Percentiles rank a stretch among this genome's conserved stretches.
Conservation (phyloP, 352 stramenopile genomes). For the Halophytophthora polymorphica region DNA sequence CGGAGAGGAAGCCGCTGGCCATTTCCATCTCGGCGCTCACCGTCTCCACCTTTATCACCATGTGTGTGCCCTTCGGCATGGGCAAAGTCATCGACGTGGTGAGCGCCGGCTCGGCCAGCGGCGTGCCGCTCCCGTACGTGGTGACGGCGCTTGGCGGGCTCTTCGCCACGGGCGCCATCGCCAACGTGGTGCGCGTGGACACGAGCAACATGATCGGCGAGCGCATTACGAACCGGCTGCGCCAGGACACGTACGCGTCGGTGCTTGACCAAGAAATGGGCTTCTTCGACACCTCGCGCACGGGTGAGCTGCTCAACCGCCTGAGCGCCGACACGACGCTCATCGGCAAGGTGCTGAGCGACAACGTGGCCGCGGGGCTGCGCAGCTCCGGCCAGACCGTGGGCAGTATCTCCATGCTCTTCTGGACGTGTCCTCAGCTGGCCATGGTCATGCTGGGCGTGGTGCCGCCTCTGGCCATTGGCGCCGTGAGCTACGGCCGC, state of each 20-base stretch:
- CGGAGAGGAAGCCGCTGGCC: constrained; percentile 62
- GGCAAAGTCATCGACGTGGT: constrained; percentile 80
- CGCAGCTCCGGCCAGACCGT: constrained; percentile 78
- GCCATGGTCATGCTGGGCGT: constrained; percentile 88
- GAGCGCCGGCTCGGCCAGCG: constrained; percentile 35
- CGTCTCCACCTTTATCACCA: constrained; percentile 70
- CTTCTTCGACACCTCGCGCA: constrained; percentile 90
- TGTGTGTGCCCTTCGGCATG: constrained; percentile 81
- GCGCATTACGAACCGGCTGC: constrained; percentile 74
- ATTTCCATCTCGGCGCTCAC: constrained; percentile 63
- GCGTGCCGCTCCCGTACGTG: constrained; percentile 42
- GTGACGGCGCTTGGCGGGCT: constrained; percentile 59
- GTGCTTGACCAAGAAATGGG: constrained; percentile 85
- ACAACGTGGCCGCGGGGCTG: constrained; percentile 79
- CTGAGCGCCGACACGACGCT: constrained; percentile 89
- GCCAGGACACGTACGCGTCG: constrained; percentile 76
- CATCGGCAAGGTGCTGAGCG: constrained; percentile 91
- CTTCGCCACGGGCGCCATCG: constrained; percentile 66
- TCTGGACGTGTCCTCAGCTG: constrained; percentile 89
- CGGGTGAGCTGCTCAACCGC: constrained; percentile 90
- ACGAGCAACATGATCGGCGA: constrained; percentile 87
- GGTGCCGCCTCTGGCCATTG: constrained; percentile 90
- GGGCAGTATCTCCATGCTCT: constrained; percentile 88
- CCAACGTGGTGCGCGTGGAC: constrained; percentile 71
- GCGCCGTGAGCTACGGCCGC: constrained; percentile 82